Evolutionary conservation across 202 grass and related monocot genomes (phyloP), one percentile per base, ranked within the genome.

Genomic region (Miscanthus sacchariflorus): DNA sequence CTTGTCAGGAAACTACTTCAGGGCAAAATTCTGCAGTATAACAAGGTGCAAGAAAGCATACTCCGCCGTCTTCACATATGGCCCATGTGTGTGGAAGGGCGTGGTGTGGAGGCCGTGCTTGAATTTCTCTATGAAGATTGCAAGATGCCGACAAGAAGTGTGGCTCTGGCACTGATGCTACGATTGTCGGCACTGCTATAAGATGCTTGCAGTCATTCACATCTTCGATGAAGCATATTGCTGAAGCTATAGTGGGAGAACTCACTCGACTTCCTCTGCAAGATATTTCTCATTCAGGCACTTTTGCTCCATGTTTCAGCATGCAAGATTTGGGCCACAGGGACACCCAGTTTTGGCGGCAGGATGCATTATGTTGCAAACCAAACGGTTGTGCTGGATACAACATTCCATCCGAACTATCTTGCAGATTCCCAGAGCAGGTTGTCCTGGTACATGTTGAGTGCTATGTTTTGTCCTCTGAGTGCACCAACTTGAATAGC

Each of bases 151-250:
- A 74, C 12, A 6, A 23, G 4, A 82, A 36, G 7, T 23, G 70
- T 23, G 54, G 12, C 24, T n/a, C 69, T 8, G 5, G 28, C 17
- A 12, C 5, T 82, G 14, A 70, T 70, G 5, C 27, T 82, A 24
- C 66, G 25, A 36, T 19, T 82, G 8, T 81, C 3, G 44, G 65
- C 0, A 36, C 46, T 38, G 18, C 27, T 7, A 35, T 49, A 4
- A 81, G 5, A 19, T 81, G 79, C 44, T 70, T 81, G 64, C 15
- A 35, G 27, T 69, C 30, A n/a, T 70, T 70, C 30, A 49, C 44
- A 7, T 10, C 79, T 70, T 81, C 27, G 48, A 70, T 68, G 65
- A 33, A 33, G 27, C 25, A 6, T 15, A 30, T 68, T 18, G 7
- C 65, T 70, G 12, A 44, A 30, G 44, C 24, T 35, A 44, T 36